A percentile compares a stretch with the other conserved stretches of the same genome.
Conservation (phyloP, 2,329 filamentous ascomycete species). For the Elsinoe fawcettii region DNA sequence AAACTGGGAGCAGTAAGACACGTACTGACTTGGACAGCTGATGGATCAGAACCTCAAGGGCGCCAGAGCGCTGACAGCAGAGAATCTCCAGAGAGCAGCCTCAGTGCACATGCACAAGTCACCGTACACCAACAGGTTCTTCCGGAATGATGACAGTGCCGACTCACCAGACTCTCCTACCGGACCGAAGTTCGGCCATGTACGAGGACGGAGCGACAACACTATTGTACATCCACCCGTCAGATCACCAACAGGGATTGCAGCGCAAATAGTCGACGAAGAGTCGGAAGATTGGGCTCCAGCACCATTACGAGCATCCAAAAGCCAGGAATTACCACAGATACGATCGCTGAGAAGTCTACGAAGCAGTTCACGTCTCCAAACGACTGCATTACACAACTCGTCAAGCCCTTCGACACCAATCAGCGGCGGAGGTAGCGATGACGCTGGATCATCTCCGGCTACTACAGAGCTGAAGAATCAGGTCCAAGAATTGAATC, state of each 20-base stretch:
- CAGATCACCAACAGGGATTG: background rate
- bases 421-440: slow-evolving; percentile 28
- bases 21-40: slow-evolving; percentile 46
- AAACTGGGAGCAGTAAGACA: background rate
- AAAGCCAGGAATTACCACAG: slow-evolving; percentile 12
- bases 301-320: slow-evolving; percentile 7
- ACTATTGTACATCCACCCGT: slow-evolving; percentile 10
- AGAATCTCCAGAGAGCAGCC: slow-evolving; percentile 32
- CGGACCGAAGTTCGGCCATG: slow-evolving; percentile 2
- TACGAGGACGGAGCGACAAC: slow-evolving; percentile 11
- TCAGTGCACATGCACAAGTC: slow-evolving; percentile 23
- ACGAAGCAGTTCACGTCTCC: slow-evolving; percentile 3
- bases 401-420: slow-evolving; percentile 11
- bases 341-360: background rate
- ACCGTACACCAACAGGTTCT: slow-evolving; percentile 7
- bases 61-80: slow-evolving; percentile 48
- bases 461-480: slow-evolving; percentile 68
- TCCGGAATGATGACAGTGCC: background rate
- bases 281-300: slow-evolving; percentile 10
- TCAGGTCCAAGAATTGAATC: slow-evolving; percentile 78
- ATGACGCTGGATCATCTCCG: slow-evolving; percentile 59
- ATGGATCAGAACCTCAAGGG: slow-evolving; percentile 89
- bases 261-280: background rate
- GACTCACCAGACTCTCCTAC: background rate
- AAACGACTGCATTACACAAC: background rate